Base-by-base conservation (phyloP, 768 basidiomycete species). In the Rhodotorula babjevae region DNA sequence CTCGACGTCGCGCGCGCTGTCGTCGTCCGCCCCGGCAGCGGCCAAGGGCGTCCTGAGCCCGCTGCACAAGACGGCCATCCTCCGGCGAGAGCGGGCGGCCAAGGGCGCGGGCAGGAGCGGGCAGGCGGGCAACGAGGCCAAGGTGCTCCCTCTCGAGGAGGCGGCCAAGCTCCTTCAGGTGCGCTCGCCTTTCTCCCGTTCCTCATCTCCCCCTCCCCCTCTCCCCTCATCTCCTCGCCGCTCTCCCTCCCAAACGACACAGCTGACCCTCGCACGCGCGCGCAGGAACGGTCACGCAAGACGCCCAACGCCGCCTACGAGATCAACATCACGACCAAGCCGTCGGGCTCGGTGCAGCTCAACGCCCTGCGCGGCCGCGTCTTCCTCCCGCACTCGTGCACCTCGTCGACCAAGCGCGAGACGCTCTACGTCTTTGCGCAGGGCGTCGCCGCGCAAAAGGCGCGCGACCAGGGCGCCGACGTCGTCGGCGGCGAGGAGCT, bases 371-470 rank as follows among this genome's bases (percentile, higher is more conserved):
- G 92, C 79, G 96, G 96, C 7, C 90, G 93, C 73, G 87, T 93
- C 63, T 88, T 86, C 76, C 85, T 97, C 61, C 92, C 93, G 0
- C 84, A 87, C 63, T 71, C 68, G 29, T 73, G 72, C 67, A 58
- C 66, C 52, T 68, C 69, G 1, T 61, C 68, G 4, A 76, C 74
- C 42, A 73, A 73, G 56, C 53, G 36, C 21, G 59, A 59, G 42
- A 87, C 86, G 67, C 88, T 98, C 65, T 85, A 96, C n/a, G 93
- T 95, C 44, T 97, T 98, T 78, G 93, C 93, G 8, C 91, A 93
- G 76, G 92, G 92, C 11, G 84, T 87, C 67, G 84, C 86, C 63
- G 91, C 89, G 27, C 90, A 91, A 29, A 88, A 90, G 40, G 96
- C 96, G 0, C 88, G 85, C 81, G 86, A 84, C 56, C 91, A 92